Base-by-base conservation (phyloP, 306 rosid genomes). In the Rosa lucieae region DNA sequence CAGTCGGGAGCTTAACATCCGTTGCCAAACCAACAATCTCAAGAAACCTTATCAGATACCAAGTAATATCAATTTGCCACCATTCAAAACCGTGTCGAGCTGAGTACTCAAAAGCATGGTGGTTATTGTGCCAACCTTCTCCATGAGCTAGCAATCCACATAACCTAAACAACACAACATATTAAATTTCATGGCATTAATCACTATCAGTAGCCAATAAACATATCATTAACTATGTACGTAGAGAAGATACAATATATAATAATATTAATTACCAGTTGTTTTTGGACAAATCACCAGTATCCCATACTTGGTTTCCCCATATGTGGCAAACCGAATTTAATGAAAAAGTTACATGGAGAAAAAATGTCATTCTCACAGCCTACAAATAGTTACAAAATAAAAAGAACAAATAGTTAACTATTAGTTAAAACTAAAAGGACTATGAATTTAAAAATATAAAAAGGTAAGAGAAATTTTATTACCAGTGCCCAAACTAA, bases 401-500 rank as follows among this genome's bases (percentile, higher is more conserved):
- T 0, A 49, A 11, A 3, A 49, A 13, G 18, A 49, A 12, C 3
- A 49, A 13, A 1, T 49, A 49, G 11, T 14, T 49, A 49, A 49
- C 18, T 14, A 49, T 49, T 46, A 8, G 49, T 9, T 9, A 46
- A 46, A 29, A 46, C 6, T 8, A 5, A 51, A 51, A 13, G 20
- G 17, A 13, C n/a, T n/a, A 52, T 17, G 7, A 20, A 9, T 29
- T 8, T 58, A 82, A 43, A 32, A 17, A 8, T 9, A 2, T 1
- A 59, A 26, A 10, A 75, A 13, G 56, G 76, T 43, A 61, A 70
- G 55, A 29, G 10, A 7, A 80, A 39, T 39, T 46, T 67, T 0
- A 77, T 67, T 89, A 94, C 98, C 98, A 94, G 85, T 82, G 94
- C 98, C 98, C 98, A 92, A 13, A 88, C 94, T 76, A 94, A 32